Base-by-base conservation (phyloP, 768 basidiomycete species). In the Lactarius evosmus region DNA sequence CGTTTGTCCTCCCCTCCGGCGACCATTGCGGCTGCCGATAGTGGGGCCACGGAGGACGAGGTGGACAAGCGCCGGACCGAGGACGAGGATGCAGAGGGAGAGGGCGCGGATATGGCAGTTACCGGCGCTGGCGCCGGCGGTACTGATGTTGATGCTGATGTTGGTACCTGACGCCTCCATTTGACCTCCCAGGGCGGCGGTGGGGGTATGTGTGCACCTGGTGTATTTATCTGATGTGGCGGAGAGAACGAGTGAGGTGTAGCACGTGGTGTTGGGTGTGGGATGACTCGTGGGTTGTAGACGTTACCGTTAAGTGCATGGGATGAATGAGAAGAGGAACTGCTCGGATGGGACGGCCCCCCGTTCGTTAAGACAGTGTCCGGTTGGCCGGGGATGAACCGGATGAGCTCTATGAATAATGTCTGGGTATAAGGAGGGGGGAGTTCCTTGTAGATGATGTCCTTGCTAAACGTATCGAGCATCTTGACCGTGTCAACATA, bases 401-500 rank as follows among this genome's bases (percentile, higher is more conserved):
- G 76, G 68, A 89, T 79, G 17, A 93, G 83, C 54, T 93, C 89
- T 8, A 92, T 85, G 70, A 90, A 89, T 5, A 92, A 69, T 1
- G 89, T 90, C 63, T 81, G 83, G 4, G 79, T 83, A 63, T 82
- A 83, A 0, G 90, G 88, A 0, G 80, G 81, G 5, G 81, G 78
- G 72, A 91, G 75, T 68, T 84, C 84, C 77, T 83, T 86, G 74
- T 85, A 86, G 34, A 92, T 77, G 65, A 92, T 77, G 22, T 86
- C 85, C 68, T 83, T 88, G 77, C 86, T 89, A 72, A 82, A 88
- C 17, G 77, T 84, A 60, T 91, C 86, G 41, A 91, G 74, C 86
- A 93, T 93, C 66, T 82, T 82, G 66, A 83, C 81, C 7, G 83
- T 85, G 70, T 92, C 83, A 40, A 93, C 85, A 71, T 87, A 93